Evolutionary conservation across 139 green algal genomes (phyloP), one percentile per base, ranked within the genome.

Genomic region (Nannochloris sp.): DNA sequence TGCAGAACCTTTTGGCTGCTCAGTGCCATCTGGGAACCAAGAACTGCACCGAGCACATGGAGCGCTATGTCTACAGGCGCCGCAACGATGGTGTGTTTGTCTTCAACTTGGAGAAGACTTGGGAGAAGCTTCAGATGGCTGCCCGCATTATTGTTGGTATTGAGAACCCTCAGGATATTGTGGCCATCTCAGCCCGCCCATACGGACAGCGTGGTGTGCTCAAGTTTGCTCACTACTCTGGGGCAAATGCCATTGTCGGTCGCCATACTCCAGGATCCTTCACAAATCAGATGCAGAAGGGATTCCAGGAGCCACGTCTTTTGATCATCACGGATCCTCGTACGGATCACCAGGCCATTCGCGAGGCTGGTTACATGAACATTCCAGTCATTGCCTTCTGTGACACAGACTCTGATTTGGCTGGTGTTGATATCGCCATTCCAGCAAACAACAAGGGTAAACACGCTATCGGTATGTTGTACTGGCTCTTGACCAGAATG

Each of bases 361-460:
- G 85, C 66, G 94, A 99, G 89, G 85, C 92, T 6, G 78, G 88
- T 31, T 97, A 98, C 77, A 86, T 95, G 77, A 98, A 98, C 90
- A 95, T 99, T 74, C 94, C 94, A 61, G 95, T 88, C 56, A 98
- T 99, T 66, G 92, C 93, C 4, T 99, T 99, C 84, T 96, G 87
- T 84, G 94, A 99, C 85, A 98, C 94, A 20, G 93, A 98, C 84
- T 96, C 89, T 13, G 64, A 78, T 63, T 66, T 78, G 58, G n/a
- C 79, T 37, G 77, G 89, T 71, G 89, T 99, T 59, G 93, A 99
- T 75, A 80, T 99, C 17, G 94, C 92, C 66, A 99, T 99, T 79
- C 93, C 94, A 33, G 93, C 93, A 73, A 99, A 99, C 89, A 99
- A 99, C 94, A 98, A 98, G 89, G 92, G 84, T 67, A 95, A 95